These are phyloP conservation scores for Pterocarpus macrocarpus DNA, from an alignment of 306 rosid genomes.

Conservation along the genomic window DNA sequence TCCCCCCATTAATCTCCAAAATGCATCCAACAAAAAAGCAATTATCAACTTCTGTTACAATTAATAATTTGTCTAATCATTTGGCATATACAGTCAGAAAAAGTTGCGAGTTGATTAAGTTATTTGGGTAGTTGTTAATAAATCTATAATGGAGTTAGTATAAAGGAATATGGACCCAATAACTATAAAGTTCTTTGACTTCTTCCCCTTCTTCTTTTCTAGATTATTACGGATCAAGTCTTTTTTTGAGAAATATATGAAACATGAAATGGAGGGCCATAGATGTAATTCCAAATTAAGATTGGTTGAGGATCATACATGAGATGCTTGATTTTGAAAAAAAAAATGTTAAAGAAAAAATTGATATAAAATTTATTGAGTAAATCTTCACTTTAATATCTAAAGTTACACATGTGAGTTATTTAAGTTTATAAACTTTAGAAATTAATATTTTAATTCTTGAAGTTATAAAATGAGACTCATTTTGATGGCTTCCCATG, in stretches of 20 bases:
- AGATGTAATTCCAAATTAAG: background rate
- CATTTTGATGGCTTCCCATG: too few relatives aligned
- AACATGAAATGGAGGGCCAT: background rate
- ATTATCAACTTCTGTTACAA: constrained; percentile 2
- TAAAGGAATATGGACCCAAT: background rate
- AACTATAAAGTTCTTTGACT: background rate
- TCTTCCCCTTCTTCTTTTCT: background rate
- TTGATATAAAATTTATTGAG: too few relatives aligned
- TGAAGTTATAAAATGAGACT: too few relatives aligned
- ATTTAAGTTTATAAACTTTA: too few relatives aligned
- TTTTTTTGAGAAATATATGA: background rate
- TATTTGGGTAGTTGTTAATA: constrained; percentile 24
- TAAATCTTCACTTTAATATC: too few relatives aligned
- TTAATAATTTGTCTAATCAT: background rate
- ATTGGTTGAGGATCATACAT: background rate
- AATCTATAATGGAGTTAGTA: constrained; percentile 10
- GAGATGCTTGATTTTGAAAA: background rate
- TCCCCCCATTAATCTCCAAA: background rate
- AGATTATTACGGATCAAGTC: background rate
- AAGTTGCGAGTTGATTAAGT: constrained; percentile 14
- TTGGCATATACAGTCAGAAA: background rate
- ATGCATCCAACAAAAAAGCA: background rate
- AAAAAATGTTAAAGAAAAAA: too few relatives aligned
- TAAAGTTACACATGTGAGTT: too few relatives aligned
- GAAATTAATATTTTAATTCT: too few relatives aligned